Evolutionary conservation across 1,139 yeast species (phyloP), one percentile per base, ranked within the genome.

Genomic region (Petasospora rhodanensis): DNA sequence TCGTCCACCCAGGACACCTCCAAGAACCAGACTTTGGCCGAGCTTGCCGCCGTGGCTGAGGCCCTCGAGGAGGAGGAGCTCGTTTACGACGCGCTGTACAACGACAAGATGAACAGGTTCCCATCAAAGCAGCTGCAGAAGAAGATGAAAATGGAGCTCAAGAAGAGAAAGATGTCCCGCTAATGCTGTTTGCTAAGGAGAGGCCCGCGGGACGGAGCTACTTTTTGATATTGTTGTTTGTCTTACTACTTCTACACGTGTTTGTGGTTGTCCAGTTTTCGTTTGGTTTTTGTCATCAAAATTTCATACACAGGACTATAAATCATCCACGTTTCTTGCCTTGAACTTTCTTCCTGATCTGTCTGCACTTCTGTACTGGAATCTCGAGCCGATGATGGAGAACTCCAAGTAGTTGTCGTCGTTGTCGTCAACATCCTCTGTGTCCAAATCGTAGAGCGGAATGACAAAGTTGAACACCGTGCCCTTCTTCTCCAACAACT

Each of bases 301-400:
- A n/a, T n/a, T n/a, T n/a, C n/a, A n/a, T n/a, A n/a, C n/a, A n/a
- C n/a, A 13, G 11, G 6, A 12, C 26, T 30, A 36, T 18, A 39
- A 28, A 53, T 79, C 85, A 39, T 75, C 82, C 27, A 81, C 81
- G 22, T 73, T 69, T 46, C 80, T 91, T 40, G 77, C 73, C 58
- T 89, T 89, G 66, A 87, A 87, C 64, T 89, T 87, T 48, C 83
- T 76, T 16, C 83, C 85, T 0, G 95, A 76, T 40, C 98, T 66
- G 48, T 89, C 97, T 5, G 78, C 76, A 26, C 91, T 69, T 52
- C 95, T 69, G 42, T 79, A 73, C 43, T 79, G 76, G 48, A 89
- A 73, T 40, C 96, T 66, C 24, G 89, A 81, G 2, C 97, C 97
- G 11, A 86, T 60, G 7, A 89, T 70, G 13, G 80, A 75, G 56